Percentiles rank a stretch among this genome's conserved stretches.
Conservation (phyloP, 1,284 basidiomycete genomes). For the Papiliotrema terrestris region DNA sequence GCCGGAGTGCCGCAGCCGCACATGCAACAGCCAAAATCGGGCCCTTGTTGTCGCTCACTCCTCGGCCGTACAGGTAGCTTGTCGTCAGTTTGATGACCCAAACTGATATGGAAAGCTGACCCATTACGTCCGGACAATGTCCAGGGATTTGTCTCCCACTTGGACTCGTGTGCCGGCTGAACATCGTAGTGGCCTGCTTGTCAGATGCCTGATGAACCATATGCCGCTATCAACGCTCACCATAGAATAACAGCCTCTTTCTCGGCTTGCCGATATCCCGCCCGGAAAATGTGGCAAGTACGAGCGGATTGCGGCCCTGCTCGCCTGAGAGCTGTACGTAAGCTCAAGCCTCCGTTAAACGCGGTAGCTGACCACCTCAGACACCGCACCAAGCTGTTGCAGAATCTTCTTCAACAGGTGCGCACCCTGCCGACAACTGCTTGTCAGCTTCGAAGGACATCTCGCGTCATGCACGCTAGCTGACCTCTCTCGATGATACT, state of each 20-base stretch:
- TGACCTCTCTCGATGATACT: constrained; percentile 67
- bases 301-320: constrained; percentile 72
- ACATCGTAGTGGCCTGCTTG: constrained; percentile 80
- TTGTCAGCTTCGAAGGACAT: neutral
- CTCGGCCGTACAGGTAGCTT: constrained; percentile 82
- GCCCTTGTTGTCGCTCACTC: constrained; percentile 88
- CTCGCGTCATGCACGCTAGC: neutral
- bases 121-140: constrained; percentile 78
- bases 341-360: neutral
- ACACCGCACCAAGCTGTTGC: constrained; percentile 75
- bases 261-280: constrained; percentile 49
- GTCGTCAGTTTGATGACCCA: neutral
- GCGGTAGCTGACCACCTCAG: constrained; percentile 60
- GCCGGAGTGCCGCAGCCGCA: constrained; percentile 76
- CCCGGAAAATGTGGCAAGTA: constrained; percentile 78
- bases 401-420: constrained; percentile 85
- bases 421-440: constrained; percentile 75
- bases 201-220: neutral
- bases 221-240: constrained; percentile 35
- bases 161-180: constrained; percentile 66
- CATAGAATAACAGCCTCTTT: constrained; percentile 79
- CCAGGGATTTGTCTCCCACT: constrained; percentile 87
- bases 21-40: constrained; percentile 88
- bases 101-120: constrained; percentile 9
- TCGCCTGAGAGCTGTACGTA: constrained; percentile 40